These are phyloP conservation scores for Colletotrichum spinosum DNA, from an alignment of 2,329 filamentous ascomycete genomes.

Conservation along the genomic window DNA sequence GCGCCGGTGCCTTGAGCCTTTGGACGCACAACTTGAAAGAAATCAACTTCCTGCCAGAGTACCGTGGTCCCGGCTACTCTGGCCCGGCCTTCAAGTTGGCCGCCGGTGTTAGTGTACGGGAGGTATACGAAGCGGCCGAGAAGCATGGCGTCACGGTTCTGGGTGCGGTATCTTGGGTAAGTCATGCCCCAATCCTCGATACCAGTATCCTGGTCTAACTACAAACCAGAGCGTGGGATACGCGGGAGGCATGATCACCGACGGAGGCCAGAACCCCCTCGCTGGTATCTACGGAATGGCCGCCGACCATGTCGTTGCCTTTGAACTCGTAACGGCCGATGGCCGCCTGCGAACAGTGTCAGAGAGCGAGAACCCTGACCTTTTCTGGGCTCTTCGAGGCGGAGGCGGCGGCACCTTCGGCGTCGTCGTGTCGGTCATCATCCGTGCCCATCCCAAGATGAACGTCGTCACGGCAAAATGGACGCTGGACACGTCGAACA, in stretches of 20 bases:
- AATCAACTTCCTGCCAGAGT: not conserved
- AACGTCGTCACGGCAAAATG: slow-evolving; percentile 26
- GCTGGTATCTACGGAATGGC: slow-evolving; percentile 59
- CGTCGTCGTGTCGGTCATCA: slow-evolving; percentile 51
- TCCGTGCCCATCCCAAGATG: slow-evolving; percentile 47
- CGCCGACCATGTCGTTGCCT: slow-evolving; percentile 63
- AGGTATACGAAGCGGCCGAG: slow-evolving; percentile 56
- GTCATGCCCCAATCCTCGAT: too few relatives aligned
- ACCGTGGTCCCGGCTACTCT: not conserved
- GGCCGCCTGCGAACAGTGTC: slow-evolving; percentile 56
- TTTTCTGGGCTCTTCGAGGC: slow-evolving; percentile 67
- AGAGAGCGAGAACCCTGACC: slow-evolving; percentile 55
- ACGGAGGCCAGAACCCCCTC: slow-evolving; percentile 64
- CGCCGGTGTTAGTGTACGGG: slow-evolving; percentile 60
- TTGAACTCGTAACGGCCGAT: slow-evolving; percentile 58
- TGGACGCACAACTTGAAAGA: slow-evolving; percentile 54
- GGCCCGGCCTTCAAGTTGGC: slow-evolving; percentile 43
- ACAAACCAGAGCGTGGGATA: slow-evolving; percentile 57
- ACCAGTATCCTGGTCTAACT: too few relatives aligned
- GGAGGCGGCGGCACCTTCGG: slow-evolving; percentile 65
- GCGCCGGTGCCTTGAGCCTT: slow-evolving; percentile 48
- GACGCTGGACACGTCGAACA: too few relatives aligned
- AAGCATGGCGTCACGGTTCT: slow-evolving; percentile 54
- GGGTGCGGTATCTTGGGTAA: slow-evolving; percentile 52
- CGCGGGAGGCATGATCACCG: slow-evolving; percentile 65